phyloP scores from a whole-genome alignment of 331 rosid species.

The Arachis monticola region DNA sequence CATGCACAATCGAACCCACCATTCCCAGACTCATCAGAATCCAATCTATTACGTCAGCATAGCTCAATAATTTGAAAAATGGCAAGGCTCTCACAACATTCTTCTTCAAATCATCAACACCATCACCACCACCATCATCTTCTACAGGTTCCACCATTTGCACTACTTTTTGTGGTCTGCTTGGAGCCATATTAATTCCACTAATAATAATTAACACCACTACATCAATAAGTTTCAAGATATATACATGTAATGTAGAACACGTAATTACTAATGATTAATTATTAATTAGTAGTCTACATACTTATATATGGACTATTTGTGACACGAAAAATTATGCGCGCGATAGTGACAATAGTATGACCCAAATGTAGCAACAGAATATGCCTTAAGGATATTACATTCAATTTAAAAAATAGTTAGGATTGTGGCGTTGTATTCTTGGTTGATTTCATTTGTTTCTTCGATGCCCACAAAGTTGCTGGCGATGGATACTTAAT shows the following conservation, averaged over 20 bases:
- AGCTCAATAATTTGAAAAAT: slow-evolving; percentile 62
- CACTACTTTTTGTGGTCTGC: slow-evolving; percentile 33
- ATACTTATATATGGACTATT: neutral
- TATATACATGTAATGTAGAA: neutral
- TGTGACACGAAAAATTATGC: neutral
- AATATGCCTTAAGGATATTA: slow-evolving; percentile 43
- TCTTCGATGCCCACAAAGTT: slow-evolving; percentile 44
- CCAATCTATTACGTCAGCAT: slow-evolving; percentile 79
- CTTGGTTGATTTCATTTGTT: slow-evolving; percentile 40
- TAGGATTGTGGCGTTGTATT: slow-evolving; percentile 12
- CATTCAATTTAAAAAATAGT: slow-evolving; percentile 14
- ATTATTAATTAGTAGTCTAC: neutral
- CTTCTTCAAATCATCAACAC: slow-evolving; percentile 14
- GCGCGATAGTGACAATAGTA: slow-evolving; percentile 1
- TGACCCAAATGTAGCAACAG: slow-evolving; percentile 36
- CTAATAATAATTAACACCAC: neutral
- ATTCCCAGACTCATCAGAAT: slow-evolving; percentile 68
- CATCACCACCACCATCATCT: neutral
- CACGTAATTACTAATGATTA: too few species aligned
- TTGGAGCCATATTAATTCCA: slow-evolving; percentile 30
- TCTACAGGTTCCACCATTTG: slow-evolving; percentile 33
- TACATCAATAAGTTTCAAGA: slow-evolving; percentile 7
- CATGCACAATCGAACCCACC: slow-evolving; percentile 78
- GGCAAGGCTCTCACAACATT: slow-evolving; percentile 36
- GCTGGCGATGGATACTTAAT: slow-evolving; percentile 23